Percentiles rank a stretch among this genome's conserved stretches.
Evolutionary conservation across 768 basidiomycete species (phyloP).

Genomic region (Tricholoma saponaceum): DNA sequence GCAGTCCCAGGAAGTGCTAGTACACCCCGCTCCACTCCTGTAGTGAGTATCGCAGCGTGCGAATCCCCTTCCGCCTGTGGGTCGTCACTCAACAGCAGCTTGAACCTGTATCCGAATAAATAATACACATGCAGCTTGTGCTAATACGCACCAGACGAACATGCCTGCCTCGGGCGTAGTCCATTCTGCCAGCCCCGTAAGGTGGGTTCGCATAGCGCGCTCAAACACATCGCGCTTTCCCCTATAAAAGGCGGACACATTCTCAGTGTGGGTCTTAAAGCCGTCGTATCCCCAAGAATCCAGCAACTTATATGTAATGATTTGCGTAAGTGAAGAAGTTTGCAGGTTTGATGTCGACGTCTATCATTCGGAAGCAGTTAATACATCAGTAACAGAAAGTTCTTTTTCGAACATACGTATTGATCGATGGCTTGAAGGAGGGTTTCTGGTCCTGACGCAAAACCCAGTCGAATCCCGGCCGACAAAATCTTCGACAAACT

Average conservation of each 20-base stretch:
- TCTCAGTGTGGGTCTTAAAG: constrained; percentile 59
- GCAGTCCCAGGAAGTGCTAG: constrained; percentile 81
- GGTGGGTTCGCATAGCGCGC: constrained; percentile 59
- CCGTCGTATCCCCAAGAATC: constrained; percentile 68
- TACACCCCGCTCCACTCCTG: constrained; percentile 70
- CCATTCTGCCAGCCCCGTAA: constrained; percentile 65
- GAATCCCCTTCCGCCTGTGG: constrained; percentile 52
- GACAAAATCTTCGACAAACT: constrained; percentile 78
- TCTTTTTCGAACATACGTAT: constrained; percentile 41
- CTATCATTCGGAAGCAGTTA: constrained; percentile 2
- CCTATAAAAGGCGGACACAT: constrained; percentile 66
- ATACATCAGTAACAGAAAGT: background rate
- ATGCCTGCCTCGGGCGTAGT: constrained; percentile 69
- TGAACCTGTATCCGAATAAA: constrained; percentile 49
- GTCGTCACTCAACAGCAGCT: constrained; percentile 41
- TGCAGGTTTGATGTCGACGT: constrained; percentile 55
- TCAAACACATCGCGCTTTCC: constrained; percentile 71
- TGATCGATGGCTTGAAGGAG: constrained; percentile 64
- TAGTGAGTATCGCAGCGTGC: constrained; percentile 57
- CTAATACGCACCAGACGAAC: constrained; percentile 73
- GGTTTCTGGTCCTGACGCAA: constrained; percentile 63
- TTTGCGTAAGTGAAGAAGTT: constrained; percentile 54
- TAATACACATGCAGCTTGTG: background rate
- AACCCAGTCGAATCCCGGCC: constrained; percentile 74
- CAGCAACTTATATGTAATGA: constrained; percentile 51